These are phyloP conservation scores for Salix viminalis DNA, from an alignment of 345 rosid species.

Conservation along the genomic window DNA sequence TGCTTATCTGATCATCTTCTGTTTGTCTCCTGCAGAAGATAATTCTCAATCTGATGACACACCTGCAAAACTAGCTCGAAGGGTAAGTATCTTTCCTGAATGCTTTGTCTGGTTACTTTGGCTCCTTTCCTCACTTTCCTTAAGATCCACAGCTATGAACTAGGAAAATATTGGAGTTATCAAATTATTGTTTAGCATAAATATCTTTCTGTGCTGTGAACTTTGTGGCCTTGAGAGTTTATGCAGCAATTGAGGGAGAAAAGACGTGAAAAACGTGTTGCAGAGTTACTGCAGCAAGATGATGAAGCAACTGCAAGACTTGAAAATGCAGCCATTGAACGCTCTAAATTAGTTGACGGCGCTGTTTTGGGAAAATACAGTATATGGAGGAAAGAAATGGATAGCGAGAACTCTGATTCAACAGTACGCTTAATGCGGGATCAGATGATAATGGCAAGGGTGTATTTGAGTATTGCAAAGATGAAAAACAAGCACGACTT, in stretches of 20 bases:
- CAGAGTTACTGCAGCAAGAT: conserved; percentile 62
- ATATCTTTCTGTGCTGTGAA: neutral
- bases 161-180: neutral
- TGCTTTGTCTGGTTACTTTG: conserved; percentile 2
- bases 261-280: conserved; percentile 73
- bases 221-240: conserved; percentile 9
- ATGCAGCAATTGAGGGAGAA: conserved; percentile 87
- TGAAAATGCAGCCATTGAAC: conserved; percentile 93
- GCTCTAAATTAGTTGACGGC: conserved; percentile 89
- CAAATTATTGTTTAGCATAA: neutral
- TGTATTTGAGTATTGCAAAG: conserved; percentile 74
- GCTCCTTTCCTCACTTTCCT: neutral
- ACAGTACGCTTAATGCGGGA: conserved; percentile 87
- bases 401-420: conserved; percentile 82
- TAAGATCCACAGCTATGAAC: neutral
- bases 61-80: conserved; percentile 63
- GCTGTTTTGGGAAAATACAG: conserved; percentile 92
- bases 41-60: conserved; percentile 46
- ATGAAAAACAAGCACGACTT: conserved; percentile 64
- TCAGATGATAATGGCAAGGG: conserved; percentile 95
- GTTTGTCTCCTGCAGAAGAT: conserved; percentile 37
- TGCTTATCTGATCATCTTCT: conserved; percentile 14
- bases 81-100: conserved; percentile 46
- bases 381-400: conserved; percentile 91
- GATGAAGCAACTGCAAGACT: conserved; percentile 69